Base-by-base conservation (phyloP, 2,329 filamentous ascomycete genomes). In the Fusarium sp. region DNA sequence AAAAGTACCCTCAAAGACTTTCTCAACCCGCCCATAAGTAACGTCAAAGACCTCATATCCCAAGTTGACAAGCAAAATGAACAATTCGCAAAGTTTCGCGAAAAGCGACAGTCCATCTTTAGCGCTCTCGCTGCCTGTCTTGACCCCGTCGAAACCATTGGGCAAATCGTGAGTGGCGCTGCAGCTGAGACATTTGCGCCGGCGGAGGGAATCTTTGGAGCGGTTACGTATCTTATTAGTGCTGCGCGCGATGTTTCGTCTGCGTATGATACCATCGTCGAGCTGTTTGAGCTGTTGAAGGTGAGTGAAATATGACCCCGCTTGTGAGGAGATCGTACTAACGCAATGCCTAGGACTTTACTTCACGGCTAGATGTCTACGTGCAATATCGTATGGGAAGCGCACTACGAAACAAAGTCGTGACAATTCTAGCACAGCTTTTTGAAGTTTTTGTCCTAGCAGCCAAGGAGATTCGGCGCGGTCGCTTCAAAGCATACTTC, bases 361-460 rank as follows among this genome's bases (percentile, higher is more conserved):
- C 82, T 6, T 73, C 77, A 10, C 77, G 83, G 18, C 66, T 85
- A 9, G 77, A 79, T 18, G 79, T 84, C 22, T 85, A 85, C 45
- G 71, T 81, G 10, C 77, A 78, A 22, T 75, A 81, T 25, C 59
- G 76, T 15, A 77, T 85, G 65, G 83, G 82, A 0, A 46, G 65
- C 1, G 76, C 81, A 22, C 73, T 85, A 5, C 74, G 79, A 15
- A 72, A 78, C 18, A 83, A 84, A 58, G 74, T 84, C 5, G 79
- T 80, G 16, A 75, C 78, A 3, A 83, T 85, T 9, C 76, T 86
- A 4, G 80, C 81, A 0, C 79, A 82, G 1, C 63, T 86, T 0
- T 82, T 86, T 38, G 80, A 85, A 59, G 81, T 85, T 6, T 79
- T 86, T 30, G 78, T 85, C 11, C 69, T 84, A 1, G 81, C 83